Percentiles rank a stretch among this genome's conserved stretches.
phyloP scores from a whole-genome alignment of 345 rosid genomes.

The Iberis pinnata region DNA sequence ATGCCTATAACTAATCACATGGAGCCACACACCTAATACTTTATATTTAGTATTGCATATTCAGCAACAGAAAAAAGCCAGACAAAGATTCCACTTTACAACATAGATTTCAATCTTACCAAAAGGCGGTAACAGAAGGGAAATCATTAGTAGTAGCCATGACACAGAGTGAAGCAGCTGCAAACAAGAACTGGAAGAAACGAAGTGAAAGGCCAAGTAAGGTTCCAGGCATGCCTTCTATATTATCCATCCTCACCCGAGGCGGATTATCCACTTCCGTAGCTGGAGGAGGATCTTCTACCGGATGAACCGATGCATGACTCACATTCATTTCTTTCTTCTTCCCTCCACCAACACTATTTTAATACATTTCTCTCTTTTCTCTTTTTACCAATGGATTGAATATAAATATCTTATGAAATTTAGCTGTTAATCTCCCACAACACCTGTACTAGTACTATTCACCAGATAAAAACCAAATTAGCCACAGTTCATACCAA shows the following conservation, averaged over 20 bases:
- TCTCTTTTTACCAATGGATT: neutral
- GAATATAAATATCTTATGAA: neutral
- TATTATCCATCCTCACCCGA: constrained; percentile 63
- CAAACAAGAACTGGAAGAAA: constrained; percentile 49
- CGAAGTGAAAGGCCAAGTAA: constrained; percentile 62
- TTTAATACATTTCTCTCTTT: constrained; percentile 4
- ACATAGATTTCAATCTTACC: too few species aligned
- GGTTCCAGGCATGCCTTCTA: constrained; percentile 87
- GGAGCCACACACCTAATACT: neutral
- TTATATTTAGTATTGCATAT: neutral
- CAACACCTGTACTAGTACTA: neutral
- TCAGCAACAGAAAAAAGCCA: too few species aligned
- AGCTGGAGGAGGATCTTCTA: constrained; percentile 68
- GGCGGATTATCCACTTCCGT: constrained; percentile 46
- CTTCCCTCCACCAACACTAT: constrained; percentile 16
- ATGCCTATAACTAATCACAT: neutral
- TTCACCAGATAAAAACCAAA: constrained; percentile 5
- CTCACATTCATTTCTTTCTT: constrained; percentile 79
- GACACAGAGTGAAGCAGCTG: constrained; percentile 46
- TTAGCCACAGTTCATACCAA: neutral
- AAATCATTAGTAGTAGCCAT: constrained; percentile 75
- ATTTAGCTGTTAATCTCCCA: neutral
- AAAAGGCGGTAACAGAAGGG: constrained; percentile 66
- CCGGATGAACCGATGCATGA: constrained; percentile 86
- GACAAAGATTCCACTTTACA: too few species aligned